These are phyloP conservation scores for Sarocladium oryzae DNA, from an alignment of 2,329 filamentous ascomycete genomes.

Conservation along the genomic window DNA sequence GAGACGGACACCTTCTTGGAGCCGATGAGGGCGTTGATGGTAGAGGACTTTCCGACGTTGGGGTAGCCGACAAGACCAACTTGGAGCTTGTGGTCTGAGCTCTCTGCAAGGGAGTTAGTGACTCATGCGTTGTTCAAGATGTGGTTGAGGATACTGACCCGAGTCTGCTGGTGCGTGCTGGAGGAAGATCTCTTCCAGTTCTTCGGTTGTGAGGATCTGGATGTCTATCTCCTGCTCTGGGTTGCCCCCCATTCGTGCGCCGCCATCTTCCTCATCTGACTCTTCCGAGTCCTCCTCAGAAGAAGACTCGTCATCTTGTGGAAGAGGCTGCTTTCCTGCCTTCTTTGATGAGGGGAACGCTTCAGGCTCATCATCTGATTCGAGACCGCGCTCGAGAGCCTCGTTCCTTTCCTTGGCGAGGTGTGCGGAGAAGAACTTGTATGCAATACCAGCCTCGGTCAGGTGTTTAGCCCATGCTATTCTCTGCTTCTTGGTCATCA, in stretches of 20 bases:
- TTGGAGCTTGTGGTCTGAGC: constrained; percentile 59
- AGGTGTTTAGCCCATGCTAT: constrained; percentile 83
- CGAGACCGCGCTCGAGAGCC: constrained; percentile 51
- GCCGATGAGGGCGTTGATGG: constrained; percentile 97
- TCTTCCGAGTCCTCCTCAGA: constrained; percentile 25
- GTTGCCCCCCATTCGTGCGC: constrained; percentile 18
- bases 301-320: constrained; percentile 17
- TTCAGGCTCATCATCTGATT: constrained; percentile 29
- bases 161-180: constrained; percentile 53
- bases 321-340: constrained; percentile 19
- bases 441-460: constrained; percentile 71
- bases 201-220: constrained; percentile 84
- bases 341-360: constrained; percentile 16
- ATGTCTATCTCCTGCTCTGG: constrained; percentile 50
- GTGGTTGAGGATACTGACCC: constrained; percentile 40
- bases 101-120: no score
- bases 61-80: constrained; percentile 96
- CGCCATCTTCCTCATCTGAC: constrained; percentile 26
- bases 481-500: constrained; percentile 88
- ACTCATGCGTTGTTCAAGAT: no score
- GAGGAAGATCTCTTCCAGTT: constrained; percentile 84
- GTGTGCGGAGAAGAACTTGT: constrained; percentile 93
- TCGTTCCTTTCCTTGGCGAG: constrained; percentile 88
- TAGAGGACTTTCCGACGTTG: constrained; percentile 98
- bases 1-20: constrained; percentile 98